A percentile compares a stretch with the other conserved stretches of the same genome.
Evolutionary conservation across 257 asterid species (phyloP).

Genomic region (Verbena officinalis): DNA sequence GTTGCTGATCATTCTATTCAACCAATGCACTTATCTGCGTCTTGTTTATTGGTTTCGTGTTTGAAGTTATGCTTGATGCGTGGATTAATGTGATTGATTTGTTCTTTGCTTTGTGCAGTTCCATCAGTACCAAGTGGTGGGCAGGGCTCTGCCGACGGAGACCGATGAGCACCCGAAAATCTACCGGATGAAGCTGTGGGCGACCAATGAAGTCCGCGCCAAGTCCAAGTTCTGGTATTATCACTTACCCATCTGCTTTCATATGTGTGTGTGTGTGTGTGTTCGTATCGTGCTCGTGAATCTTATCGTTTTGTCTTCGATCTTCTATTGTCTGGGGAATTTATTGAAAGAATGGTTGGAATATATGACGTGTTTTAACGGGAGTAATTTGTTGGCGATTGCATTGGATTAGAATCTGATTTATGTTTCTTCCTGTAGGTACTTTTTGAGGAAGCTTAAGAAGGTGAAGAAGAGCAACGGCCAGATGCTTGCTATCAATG

Average conservation of each 20-base stretch:
- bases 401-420: not conserved
- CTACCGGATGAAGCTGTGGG: slow-evolving; percentile 96
- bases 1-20: not conserved
- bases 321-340: too few relatives aligned
- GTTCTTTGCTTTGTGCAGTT: slow-evolving; percentile 46
- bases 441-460: slow-evolving; percentile 85
- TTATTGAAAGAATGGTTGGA: not conserved
- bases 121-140: slow-evolving; percentile 94
- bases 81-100: slow-evolving; percentile 10
- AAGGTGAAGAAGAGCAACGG: slow-evolving; percentile 92
- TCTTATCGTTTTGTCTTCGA: not conserved
- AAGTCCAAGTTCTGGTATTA: slow-evolving; percentile 82
- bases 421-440: slow-evolving; percentile 48
- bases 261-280: slow-evolving; percentile 1
- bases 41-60: not conserved
- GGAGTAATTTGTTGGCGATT: not conserved
- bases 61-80: slow-evolving; percentile 2
- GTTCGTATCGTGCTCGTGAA: not conserved
- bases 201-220: slow-evolving; percentile 92
- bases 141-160: slow-evolving; percentile 90
- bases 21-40: not conserved
- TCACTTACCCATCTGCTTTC: not conserved
- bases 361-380: not conserved
- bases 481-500: slow-evolving; percentile 85
- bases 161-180: slow-evolving; percentile 82